Percentiles rank a stretch among this genome's conserved stretches.
Conservation (phyloP, 2,329 filamentous ascomycete genomes). For the Fusarium sp. region DNA sequence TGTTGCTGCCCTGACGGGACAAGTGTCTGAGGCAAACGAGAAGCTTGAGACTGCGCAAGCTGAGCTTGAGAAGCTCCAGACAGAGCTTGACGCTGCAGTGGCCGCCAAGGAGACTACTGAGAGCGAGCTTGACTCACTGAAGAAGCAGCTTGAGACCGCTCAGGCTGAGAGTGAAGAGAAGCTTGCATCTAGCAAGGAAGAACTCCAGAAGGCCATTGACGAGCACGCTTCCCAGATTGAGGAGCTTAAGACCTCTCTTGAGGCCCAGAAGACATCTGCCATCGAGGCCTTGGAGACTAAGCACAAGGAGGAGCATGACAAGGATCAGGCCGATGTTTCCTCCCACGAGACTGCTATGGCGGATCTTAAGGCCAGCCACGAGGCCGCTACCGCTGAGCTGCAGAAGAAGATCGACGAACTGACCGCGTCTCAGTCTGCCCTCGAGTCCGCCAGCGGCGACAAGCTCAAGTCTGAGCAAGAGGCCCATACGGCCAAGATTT, state of each 20-base stretch:
- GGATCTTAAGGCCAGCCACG: constrained; percentile 64
- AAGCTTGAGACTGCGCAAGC: constrained; percentile 64
- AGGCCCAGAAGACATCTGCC: constrained; percentile 61
- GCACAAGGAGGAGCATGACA: constrained; percentile 63
- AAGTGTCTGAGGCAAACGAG: constrained; percentile 61
- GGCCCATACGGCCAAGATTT: constrained; percentile 58
- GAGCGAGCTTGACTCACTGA: constrained; percentile 60
- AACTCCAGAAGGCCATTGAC: constrained; percentile 54
- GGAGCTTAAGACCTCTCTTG: constrained; percentile 61
- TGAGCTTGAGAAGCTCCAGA: constrained; percentile 63
- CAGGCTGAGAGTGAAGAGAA: constrained; percentile 51
- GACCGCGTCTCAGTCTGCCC: constrained; percentile 57
- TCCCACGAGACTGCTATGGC: constrained; percentile 62
- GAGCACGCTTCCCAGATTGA: constrained; percentile 64
- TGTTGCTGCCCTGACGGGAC: constrained; percentile 59
- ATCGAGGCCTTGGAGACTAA: constrained; percentile 65
- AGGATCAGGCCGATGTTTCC: constrained; percentile 57
- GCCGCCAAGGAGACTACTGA: constrained; percentile 62
- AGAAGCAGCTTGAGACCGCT: constrained; percentile 61
- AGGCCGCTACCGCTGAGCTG: constrained; percentile 59
- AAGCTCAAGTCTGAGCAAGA: constrained; percentile 59
- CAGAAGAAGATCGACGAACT: constrained; percentile 68
- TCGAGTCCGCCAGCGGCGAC: constrained; percentile 59
- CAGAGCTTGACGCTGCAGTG: constrained; percentile 61
- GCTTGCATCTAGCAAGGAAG: constrained; percentile 48